A percentile compares a stretch with the other conserved stretches of the same genome.
Conservation (phyloP, 805 yeast species). For the Middelhovenomyces tepae region DNA sequence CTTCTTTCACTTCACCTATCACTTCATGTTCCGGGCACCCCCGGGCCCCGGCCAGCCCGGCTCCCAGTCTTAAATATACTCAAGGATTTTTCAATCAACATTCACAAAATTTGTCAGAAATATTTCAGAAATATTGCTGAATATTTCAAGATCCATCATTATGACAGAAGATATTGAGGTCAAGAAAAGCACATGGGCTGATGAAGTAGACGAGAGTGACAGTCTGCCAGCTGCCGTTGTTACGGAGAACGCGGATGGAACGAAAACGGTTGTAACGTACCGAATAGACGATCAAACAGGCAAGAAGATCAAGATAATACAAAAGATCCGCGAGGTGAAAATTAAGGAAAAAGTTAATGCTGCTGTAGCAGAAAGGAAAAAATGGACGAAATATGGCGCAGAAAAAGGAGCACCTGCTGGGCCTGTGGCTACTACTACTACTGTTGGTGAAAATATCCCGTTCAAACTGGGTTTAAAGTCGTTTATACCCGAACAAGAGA, state of each 20-base stretch:
- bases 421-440: constrained; percentile 82
- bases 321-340: constrained; percentile 66
- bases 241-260: constrained; percentile 74
- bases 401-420: constrained; percentile 71
- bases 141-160: too few species aligned
- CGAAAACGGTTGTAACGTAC: constrained; percentile 77
- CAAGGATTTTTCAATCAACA: too few species aligned
- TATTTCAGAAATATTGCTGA: too few species aligned
- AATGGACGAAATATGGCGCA: constrained; percentile 82
- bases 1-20: too few species aligned
- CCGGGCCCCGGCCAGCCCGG: too few species aligned
- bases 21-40: too few species aligned
- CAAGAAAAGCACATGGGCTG: constrained; percentile 46
- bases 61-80: too few species aligned
- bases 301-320: constrained; percentile 79
- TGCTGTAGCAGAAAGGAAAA: constrained; percentile 75
- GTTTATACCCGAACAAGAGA: constrained; percentile 38
- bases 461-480: constrained; percentile 51
- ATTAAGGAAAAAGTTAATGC: constrained; percentile 79
- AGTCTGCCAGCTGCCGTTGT: constrained; percentile 60
- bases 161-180: too few species aligned
- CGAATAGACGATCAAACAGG: constrained; percentile 61
- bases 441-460: constrained; percentile 74
- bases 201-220: constrained; percentile 50
- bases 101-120: too few species aligned